Evolutionary conservation across 2,329 filamentous ascomycete genomes (phyloP), one percentile per base, ranked within the genome.

Genomic region (Fusarium sp.): DNA sequence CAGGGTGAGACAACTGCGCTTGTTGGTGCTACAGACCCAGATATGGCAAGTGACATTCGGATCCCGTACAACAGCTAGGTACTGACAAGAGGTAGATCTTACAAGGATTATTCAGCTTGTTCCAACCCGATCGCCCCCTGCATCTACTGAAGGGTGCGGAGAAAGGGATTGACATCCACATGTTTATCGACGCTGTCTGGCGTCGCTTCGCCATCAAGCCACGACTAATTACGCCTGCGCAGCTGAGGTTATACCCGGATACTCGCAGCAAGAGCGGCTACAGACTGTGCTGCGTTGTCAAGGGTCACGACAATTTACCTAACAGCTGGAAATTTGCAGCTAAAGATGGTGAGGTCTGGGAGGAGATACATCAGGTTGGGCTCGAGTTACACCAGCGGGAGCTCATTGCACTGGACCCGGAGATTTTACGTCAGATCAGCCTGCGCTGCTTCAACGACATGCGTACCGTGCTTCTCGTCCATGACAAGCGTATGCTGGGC

Each of bases 401-500:
- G 64, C 64, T 82, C 1, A 50, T 74, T 1, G 71, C 65, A 0
- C 28, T 82, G 3, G 66, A 72, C 0, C 67, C 71, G 0, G 72
- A 77, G 19, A 66, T 80, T 7, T 60, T 80, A 8, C 76, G 74
- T 1, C 75, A 81, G 42, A 30, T 82, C 21, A 75, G 75, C 34
- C 65, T 79, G 2, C 70, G 76, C 10, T 80, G 79, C 50, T 77
- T 80, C 53, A 82, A 82, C 40, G 79, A 82, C 54, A 69, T 81
- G 65, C 75, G 79, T 0, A 82, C 79, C 0, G 70, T 82, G 7
- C 64, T 81, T 11, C 62, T 82, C 2, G 75, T 79, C 1, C 80
- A 82, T 56, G 80, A 82, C 64, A 82, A 82, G 59, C 76, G 80
- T 4, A 80, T 82, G 77, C 66, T 82, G 1, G 78, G 78, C 10